Evolutionary conservation across 2,329 filamentous ascomycete species (phyloP).

Genomic region (Aspergillus persii): DNA sequence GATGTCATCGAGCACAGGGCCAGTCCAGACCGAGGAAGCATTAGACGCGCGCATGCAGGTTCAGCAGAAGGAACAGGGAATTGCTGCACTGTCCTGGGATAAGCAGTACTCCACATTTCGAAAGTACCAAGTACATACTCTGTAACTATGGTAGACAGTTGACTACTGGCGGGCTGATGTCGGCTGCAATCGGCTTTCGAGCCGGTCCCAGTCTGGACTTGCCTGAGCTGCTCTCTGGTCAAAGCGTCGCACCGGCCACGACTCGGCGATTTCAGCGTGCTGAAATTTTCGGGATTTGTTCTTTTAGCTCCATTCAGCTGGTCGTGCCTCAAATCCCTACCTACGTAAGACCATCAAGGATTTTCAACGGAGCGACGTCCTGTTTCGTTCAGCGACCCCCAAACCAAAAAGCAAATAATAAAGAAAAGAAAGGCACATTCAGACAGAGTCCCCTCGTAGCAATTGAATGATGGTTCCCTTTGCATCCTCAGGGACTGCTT

Average conservation of each 20-base stretch:
- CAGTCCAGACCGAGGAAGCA: not conserved
- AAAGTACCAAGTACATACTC: not conserved
- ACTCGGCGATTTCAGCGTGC: slow-evolving; percentile 2
- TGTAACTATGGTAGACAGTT: not conserved
- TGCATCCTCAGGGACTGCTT: too few species aligned
- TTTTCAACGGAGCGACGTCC: not conserved
- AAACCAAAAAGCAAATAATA: too few species aligned
- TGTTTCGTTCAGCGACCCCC: not conserved
- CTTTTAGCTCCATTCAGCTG: slow-evolving; percentile 3
- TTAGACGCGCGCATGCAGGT: not conserved
- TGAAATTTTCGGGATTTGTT: slow-evolving; percentile 8
- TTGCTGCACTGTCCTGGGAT: not conserved
- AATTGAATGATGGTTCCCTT: too few species aligned
- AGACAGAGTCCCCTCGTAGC: too few species aligned
- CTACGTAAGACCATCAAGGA: not conserved
- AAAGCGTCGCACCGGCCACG: not conserved
- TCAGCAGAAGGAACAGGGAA: not conserved
- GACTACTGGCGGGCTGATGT: slow-evolving; percentile 1
- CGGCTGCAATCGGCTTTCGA: slow-evolving; percentile 7
- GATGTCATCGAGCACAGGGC: not conserved
- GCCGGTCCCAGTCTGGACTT: slow-evolving; percentile 2
- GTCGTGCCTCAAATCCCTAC: not conserved
- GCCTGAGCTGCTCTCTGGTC: not conserved
- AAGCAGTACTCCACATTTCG: not conserved
- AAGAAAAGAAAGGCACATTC: too few species aligned